Evolutionary conservation across 768 basidiomycete genomes (phyloP).

Genomic region (Leccinum uliginosum): DNA sequence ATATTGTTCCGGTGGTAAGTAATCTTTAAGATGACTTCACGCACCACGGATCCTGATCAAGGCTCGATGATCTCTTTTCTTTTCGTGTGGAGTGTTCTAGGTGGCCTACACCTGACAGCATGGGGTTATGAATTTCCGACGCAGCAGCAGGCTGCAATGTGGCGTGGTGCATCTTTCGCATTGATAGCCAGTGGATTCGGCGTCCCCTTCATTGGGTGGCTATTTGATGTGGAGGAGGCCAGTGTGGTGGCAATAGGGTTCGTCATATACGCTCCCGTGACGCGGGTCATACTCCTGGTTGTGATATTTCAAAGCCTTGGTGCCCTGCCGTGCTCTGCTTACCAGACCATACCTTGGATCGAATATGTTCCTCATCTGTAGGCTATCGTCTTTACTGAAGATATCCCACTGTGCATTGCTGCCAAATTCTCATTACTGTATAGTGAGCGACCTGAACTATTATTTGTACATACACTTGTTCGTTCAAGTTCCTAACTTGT

Average conservation of each 20-base stretch:
- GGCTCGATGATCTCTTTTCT: not conserved
- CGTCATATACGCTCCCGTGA: too few species aligned
- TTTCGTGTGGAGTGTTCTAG: not conserved
- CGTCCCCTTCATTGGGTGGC: rapidly evolving
- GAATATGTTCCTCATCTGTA: not conserved
- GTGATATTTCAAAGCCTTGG: not conserved
- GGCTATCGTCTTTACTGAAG: not conserved
- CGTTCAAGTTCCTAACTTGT: too few species aligned
- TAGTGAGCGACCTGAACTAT: too few species aligned
- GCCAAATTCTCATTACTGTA: too few species aligned
- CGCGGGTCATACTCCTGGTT: not conserved
- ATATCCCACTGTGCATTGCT: too few species aligned
- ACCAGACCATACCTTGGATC: not conserved
- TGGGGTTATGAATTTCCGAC: not conserved
- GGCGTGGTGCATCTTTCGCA: not conserved
- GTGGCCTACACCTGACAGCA: not conserved
- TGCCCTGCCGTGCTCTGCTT: not conserved
- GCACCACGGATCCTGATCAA: too few species aligned
- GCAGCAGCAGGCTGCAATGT: not conserved
- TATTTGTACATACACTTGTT: slow-evolving; percentile 9
- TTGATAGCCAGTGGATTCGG: not conserved
- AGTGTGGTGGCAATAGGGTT: too few species aligned
- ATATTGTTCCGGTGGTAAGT: too few species aligned
- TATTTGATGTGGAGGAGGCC: not conserved
- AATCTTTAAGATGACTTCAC: too few species aligned